Conservation (phyloP, 495 filamentous ascomycete species). For the Penicillium ochrochloron region DNA sequence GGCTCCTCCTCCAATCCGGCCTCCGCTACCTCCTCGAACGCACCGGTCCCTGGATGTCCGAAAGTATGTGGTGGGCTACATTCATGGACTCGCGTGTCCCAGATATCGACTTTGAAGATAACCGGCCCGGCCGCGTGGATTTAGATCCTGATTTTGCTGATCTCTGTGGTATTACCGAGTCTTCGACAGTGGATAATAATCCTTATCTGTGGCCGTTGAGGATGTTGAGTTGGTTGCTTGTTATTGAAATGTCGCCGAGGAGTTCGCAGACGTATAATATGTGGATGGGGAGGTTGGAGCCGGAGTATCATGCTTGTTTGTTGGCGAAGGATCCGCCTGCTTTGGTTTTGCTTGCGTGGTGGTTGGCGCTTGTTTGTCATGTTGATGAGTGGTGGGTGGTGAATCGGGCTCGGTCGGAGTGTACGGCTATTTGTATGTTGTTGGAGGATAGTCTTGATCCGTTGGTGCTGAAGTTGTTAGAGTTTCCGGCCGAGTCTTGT, state of each 20-base stretch:
- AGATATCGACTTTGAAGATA: conserved; percentile 33
- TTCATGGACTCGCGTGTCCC: conserved; percentile 40
- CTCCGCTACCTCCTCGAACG: conserved; percentile 44
- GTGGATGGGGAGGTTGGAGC: conserved; percentile 42
- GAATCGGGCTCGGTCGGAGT: conserved; percentile 45
- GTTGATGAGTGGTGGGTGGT: conserved; percentile 48
- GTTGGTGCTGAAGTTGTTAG: conserved; percentile 30
- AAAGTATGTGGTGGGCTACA: conserved; percentile 45
- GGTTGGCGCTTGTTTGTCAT: conserved; percentile 45
- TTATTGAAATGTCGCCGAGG: conserved; percentile 23
- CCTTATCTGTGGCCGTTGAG: conserved; percentile 45
- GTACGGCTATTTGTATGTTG: conserved; percentile 51
- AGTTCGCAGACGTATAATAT: conserved; percentile 33
- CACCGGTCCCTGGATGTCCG: conserved; percentile 33
- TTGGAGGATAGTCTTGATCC: conserved; percentile 39
- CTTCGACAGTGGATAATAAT: conserved; percentile 42
- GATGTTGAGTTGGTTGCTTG: conserved; percentile 40
- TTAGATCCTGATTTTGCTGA: conserved; percentile 43
- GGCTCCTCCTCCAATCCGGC: conserved; percentile 48
- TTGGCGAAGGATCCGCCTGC: conserved; percentile 45
- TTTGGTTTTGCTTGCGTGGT: conserved; percentile 49
- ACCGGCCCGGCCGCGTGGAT: conserved; percentile 38
- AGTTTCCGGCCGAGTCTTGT: conserved; percentile 70
- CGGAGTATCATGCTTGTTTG: conserved; percentile 40
- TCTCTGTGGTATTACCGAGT: conserved; percentile 45